phyloP scores from a whole-genome alignment of 2,329 filamentous ascomycete genomes.

The Paraconiothyrium sp. region DNA sequence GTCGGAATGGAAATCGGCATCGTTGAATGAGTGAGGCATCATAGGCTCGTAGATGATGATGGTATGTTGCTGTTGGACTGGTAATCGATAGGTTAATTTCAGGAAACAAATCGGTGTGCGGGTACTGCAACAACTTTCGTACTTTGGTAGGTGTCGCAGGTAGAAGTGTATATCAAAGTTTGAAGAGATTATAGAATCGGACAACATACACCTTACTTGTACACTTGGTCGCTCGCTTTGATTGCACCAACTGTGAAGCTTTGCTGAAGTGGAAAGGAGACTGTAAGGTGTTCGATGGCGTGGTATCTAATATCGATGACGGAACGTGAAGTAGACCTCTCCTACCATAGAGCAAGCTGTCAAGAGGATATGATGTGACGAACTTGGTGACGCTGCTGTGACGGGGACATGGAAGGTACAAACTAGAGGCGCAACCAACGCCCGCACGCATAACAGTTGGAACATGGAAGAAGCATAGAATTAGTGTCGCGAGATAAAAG shows the following conservation, averaged over 20 bases:
- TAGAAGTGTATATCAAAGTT: background rate
- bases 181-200: background rate
- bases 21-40: no score
- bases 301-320: background rate
- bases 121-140: no score
- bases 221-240: background rate
- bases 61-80: no score
- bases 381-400: background rate
- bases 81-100: no score
- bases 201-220: background rate
- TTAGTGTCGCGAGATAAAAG: conserved; percentile 3
- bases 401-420: background rate
- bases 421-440: background rate
- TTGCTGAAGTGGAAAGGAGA: background rate
- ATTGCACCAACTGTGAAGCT: conserved; percentile 7
- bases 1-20: background rate
- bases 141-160: no score
- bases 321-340: background rate
- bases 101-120: no score
- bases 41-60: no score
- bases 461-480: conserved; percentile 9
- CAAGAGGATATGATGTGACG: background rate
- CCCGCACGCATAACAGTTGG: background rate
- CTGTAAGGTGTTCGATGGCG: background rate
- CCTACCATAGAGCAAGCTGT: background rate